phyloP scores from a whole-genome alignment of 805 yeast species.

The Metschnikowia anglica region DNA sequence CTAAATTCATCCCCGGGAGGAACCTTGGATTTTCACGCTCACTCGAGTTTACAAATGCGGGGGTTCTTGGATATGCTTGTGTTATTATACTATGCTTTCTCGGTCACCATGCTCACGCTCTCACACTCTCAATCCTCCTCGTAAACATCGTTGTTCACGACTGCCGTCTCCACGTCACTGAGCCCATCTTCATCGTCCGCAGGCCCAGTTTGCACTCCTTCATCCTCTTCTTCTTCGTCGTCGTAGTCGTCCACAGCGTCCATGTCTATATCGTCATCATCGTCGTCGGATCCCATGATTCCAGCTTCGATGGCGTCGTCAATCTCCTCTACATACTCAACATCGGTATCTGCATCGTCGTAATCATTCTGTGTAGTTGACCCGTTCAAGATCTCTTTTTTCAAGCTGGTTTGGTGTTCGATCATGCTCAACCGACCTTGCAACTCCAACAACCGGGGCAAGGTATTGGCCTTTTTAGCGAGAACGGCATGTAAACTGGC shows the following conservation, averaged over 20 bases:
- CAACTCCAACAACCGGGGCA: slow-evolving; percentile 51
- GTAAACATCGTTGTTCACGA: slow-evolving; percentile 17
- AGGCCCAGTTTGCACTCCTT: slow-evolving; percentile 19
- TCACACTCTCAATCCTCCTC: too few species aligned
- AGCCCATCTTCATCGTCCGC: slow-evolving; percentile 20
- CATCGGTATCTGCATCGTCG: slow-evolving; percentile 46
- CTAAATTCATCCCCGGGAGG: too few species aligned
- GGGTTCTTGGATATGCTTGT: not conserved
- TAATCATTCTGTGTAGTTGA: slow-evolving; percentile 24
- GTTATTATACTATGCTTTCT: not conserved
- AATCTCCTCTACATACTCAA: slow-evolving; percentile 72
- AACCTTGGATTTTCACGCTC: too few species aligned
- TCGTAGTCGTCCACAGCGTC: slow-evolving; percentile 12
- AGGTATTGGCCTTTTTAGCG: slow-evolving; percentile 47
- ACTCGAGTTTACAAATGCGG: too few species aligned
- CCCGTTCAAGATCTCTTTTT: slow-evolving; percentile 37
- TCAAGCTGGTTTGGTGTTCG: slow-evolving; percentile 43
- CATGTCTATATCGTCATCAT: slow-evolving; percentile 14
- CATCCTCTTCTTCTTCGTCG: slow-evolving; percentile 12
- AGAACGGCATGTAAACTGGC: slow-evolving; percentile 48
- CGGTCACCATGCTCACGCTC: too few species aligned
- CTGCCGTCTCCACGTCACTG: slow-evolving; percentile 22
- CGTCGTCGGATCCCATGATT: slow-evolving; percentile 21
- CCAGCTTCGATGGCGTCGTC: slow-evolving; percentile 45
- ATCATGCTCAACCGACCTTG: slow-evolving; percentile 50